Evolutionary conservation across 495 filamentous ascomycete genomes (phyloP).

Genomic region (Cenococcum geophilum): DNA sequence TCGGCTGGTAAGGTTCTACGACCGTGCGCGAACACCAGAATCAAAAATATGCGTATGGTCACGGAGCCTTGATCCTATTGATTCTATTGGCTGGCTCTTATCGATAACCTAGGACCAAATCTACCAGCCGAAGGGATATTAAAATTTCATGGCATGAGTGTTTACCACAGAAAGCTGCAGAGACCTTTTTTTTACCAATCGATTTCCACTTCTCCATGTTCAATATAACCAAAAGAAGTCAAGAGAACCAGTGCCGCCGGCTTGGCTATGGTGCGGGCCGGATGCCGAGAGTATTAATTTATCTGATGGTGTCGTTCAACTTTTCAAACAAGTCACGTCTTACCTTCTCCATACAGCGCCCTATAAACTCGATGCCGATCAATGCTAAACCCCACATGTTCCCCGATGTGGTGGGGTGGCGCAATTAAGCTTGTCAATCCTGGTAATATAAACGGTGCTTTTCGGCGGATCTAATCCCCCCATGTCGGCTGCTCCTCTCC

Average conservation of each 20-base stretch:
- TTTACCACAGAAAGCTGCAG: not conserved
- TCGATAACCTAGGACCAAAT: no score
- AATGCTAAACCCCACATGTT: not conserved
- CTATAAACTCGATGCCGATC: not conserved
- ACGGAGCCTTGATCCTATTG: no score
- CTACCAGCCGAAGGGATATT: no score
- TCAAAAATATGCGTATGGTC: no score
- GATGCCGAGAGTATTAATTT: slow-evolving; percentile 8
- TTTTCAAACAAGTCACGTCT: slow-evolving; percentile 5
- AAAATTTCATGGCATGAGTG: not conserved
- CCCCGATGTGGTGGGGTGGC: slow-evolving; percentile 1
- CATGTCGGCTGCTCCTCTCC: not conserved
- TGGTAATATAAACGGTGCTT: not conserved
- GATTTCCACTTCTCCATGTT: not conserved
- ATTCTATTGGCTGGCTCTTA: no score
- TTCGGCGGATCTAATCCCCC: not conserved
- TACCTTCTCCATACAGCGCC: not conserved
- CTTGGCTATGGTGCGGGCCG: slow-evolving; percentile 1
- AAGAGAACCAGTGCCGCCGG: not conserved
- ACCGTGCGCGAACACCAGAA: no score
- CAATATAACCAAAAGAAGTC: not conserved
- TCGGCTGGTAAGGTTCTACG: no score
- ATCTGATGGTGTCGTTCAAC: slow-evolving; percentile 3
- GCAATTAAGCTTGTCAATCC: slow-evolving; percentile 2
- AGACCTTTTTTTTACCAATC: not conserved